Percentiles rank a stretch among this genome's conserved stretches.
Evolutionary conservation across 306 rosid species (phyloP).

Genomic region (Parietaria judaica): DNA sequence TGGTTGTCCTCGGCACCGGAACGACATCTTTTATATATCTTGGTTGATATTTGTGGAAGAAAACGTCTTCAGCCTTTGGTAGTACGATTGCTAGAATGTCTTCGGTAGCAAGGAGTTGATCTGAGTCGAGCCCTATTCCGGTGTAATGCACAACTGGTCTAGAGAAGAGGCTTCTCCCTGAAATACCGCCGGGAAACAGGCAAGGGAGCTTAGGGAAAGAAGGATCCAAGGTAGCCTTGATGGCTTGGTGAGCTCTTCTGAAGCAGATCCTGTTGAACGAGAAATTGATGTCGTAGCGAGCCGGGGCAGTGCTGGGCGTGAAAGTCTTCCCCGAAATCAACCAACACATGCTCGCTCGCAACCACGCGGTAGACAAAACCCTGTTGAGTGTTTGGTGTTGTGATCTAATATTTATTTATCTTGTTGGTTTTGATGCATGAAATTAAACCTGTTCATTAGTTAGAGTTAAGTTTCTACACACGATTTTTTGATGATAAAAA

Average conservation of each 20-base stretch:
- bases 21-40: not conserved
- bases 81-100: conserved; percentile 16
- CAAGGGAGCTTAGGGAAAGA: conserved; percentile 12
- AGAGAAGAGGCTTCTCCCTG: not conserved
- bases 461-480: too few species aligned
- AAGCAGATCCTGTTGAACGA: conserved; percentile 32
- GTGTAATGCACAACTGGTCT: not conserved
- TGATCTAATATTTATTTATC: too few species aligned
- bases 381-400: conserved; percentile 6
- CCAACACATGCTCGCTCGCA: conserved; percentile 5
- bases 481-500: too few species aligned
- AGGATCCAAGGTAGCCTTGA: conserved; percentile 14
- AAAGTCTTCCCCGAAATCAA: conserved; percentile 23
- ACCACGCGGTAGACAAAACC: conserved; percentile 13
- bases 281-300: conserved; percentile 24
- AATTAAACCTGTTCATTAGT: too few species aligned
- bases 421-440: too few species aligned
- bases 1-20: not conserved
- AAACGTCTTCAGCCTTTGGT: conserved; percentile 18
- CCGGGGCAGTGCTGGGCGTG: conserved; percentile 3
- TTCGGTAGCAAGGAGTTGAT: conserved; percentile 9
- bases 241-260: conserved; percentile 31
- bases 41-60: not conserved
- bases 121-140: not conserved
- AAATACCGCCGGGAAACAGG: conserved; percentile 18